Conservation (phyloP, 2,329 filamentous ascomycete species). For the Penicillium occitanis region DNA sequence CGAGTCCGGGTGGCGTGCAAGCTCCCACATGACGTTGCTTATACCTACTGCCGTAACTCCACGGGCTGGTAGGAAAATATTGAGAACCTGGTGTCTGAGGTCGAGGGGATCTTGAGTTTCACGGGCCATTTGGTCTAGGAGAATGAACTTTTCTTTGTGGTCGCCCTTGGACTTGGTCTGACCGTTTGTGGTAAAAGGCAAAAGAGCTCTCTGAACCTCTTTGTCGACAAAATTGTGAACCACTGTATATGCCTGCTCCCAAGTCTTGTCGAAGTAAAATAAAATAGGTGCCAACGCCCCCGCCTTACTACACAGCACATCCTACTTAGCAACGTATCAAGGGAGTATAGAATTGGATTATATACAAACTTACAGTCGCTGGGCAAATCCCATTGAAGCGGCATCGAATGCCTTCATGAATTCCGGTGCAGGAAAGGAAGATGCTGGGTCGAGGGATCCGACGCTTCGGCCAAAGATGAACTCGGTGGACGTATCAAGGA, state of each 20-base stretch:
- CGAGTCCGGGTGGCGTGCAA: background rate
- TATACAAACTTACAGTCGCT: background rate
- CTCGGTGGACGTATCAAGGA: background rate
- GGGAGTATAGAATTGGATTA: background rate
- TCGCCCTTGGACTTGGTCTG: background rate
- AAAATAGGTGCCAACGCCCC: background rate
- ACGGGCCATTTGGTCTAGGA: conserved; percentile 31
- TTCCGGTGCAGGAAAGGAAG: background rate
- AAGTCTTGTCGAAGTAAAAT: background rate
- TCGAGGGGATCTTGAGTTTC: background rate
- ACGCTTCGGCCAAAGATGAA: background rate
- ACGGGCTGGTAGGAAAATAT: conserved; percentile 9
- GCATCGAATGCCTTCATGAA: background rate
- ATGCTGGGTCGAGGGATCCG: background rate
- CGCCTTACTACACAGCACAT: background rate
- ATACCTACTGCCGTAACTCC: background rate
- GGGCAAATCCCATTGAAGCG: background rate
- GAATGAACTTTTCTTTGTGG: conserved; percentile 10
- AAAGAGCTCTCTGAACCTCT: background rate
- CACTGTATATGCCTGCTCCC: background rate
- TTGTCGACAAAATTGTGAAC: background rate
- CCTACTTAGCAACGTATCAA: background rate
- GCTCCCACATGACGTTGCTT: background rate
- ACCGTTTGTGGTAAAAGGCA: background rate
- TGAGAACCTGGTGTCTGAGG: background rate